These are phyloP conservation scores for Corymbia maculata DNA, from an alignment of 345 rosid species.

Conservation along the genomic window DNA sequence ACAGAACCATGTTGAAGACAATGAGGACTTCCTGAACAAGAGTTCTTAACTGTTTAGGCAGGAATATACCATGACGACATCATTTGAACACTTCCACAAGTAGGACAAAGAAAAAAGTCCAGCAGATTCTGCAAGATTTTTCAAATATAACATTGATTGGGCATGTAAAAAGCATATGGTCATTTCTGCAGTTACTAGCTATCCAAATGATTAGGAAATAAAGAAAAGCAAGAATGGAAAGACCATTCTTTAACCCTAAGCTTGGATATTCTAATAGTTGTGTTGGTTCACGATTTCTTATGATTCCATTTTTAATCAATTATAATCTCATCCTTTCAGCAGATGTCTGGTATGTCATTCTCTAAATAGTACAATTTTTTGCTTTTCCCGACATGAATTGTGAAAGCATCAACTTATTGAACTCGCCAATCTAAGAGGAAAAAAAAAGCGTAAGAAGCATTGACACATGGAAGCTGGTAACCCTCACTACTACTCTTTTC, in stretches of 20 bases:
- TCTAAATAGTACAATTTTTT: background rate
- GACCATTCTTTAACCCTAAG: background rate
- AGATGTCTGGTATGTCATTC: background rate
- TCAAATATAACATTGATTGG: background rate
- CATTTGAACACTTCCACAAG: background rate
- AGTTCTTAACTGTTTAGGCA: background rate
- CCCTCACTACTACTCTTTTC: background rate
- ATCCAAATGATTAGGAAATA: background rate
- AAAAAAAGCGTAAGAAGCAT: background rate
- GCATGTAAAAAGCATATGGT: background rate
- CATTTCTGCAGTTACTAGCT: background rate
- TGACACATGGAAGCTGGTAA: background rate
- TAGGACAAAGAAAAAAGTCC: background rate
- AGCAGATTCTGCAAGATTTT: background rate
- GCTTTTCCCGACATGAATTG: background rate
- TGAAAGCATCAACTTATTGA: background rate
- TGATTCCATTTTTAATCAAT: background rate
- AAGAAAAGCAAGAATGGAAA: background rate
- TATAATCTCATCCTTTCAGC: background rate
- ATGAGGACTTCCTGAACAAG: slow-evolving; percentile 20
- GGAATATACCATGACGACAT: background rate
- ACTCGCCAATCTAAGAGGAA: background rate
- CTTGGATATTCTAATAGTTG: background rate
- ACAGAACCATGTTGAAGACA: background rate
- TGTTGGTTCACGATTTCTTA: background rate